Base-by-base conservation (phyloP, 495 filamentous ascomycete species). In the Sporormia fimetaria region DNA sequence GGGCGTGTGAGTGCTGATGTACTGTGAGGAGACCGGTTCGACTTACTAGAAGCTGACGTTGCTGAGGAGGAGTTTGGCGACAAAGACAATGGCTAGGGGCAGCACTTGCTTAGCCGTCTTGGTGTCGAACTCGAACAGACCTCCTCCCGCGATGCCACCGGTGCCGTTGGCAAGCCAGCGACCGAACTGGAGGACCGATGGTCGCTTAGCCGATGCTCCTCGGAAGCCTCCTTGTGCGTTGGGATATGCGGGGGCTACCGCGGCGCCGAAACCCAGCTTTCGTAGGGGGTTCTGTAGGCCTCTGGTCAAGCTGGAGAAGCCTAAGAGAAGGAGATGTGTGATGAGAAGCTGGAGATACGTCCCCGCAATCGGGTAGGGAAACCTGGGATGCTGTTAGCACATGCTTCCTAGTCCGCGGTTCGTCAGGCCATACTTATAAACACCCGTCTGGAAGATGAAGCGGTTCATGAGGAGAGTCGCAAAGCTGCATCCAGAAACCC, bases 71-170 rank as follows among this genome's bases (percentile, higher is more conserved):
- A 70, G 53, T 46, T 69, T 70, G 9, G 57, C 60, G 26, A 68
- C 56, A 40, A 65, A 70, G 4, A 70, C 54, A 8, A 66, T 40
- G 2, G 69, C 64, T 4, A 68, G 45, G 6, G 65, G 67, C 1
- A 72, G 47, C 7, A 65, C 61, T 26, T 59, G 59, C 34, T 58
- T 59, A 1, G 56, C 63, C 17, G 64, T 55, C 6, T 51, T 31
- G 38, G 50, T 52, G 17, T 69, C 65, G 35, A 73, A 62, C 44
- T 68, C 68, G 37, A 73, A 66, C 23, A 71, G 37, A 9, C 69
- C 67, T 15, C 67, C 68, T 17, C 66, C 63, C 28, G 68, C 66
- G 44, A 71, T 71, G n/a, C 71, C 69, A 6, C 67, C 64, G 2
- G 56, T 54, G n/a, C 61, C 53, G 21, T 38, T 49, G 20, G 46